Base-by-base conservation (phyloP, 2,329 filamentous ascomycete species). In the Aspergillus pseudoterreus region DNA sequence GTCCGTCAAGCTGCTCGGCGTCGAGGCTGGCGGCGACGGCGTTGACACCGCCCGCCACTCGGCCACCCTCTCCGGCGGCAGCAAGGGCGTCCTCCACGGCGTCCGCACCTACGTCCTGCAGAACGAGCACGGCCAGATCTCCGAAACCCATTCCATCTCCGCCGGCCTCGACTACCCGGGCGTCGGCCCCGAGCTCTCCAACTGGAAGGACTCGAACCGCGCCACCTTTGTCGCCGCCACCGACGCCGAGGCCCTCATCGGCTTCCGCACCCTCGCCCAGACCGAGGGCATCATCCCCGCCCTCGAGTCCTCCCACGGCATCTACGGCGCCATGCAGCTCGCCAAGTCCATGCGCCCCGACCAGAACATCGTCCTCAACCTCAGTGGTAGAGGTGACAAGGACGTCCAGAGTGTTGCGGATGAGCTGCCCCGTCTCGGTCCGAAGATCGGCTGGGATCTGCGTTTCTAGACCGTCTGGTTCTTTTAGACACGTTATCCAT, bases 401-500 rank as follows among this genome's bases (percentile, higher is more conserved):
- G 94, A 99, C 68, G 94, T 99, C 53, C 92, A 99, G 82, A 95
- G 90, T 65, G 92, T 99, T 47, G 94, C 94, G 0, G 94, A 99
- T 67, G 90, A 95, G 75, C 75, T 99, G 67, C 92, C 92, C 15
- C 88, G 81, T 61, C 72, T 99, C 56, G 92, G 94, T 0, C 94
- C 94, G 6, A 79, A 87, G 78, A 97, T 99, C 72, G 90, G 80
- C 44, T 86, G 83, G 83, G 82, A 85, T 67, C 64, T 85, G 72
- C 76, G 82, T 57, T 84, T 76, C 67, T 73, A 74, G 65, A 41
- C 30, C 45, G 22, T 22, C 22, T 22, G 22, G 22, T 22, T 22
- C 6, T 22, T 22, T 22, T 22, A 54, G 41, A 53, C 27, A 30
- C 8, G 8, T 30, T 9, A 10, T 30, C 27, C 10, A 30, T 30